Evolutionary conservation across 176 grass and related monocot species (phyloP), one percentile per base, ranked within the genome.

Genomic region (Phoenix roebelenii): DNA sequence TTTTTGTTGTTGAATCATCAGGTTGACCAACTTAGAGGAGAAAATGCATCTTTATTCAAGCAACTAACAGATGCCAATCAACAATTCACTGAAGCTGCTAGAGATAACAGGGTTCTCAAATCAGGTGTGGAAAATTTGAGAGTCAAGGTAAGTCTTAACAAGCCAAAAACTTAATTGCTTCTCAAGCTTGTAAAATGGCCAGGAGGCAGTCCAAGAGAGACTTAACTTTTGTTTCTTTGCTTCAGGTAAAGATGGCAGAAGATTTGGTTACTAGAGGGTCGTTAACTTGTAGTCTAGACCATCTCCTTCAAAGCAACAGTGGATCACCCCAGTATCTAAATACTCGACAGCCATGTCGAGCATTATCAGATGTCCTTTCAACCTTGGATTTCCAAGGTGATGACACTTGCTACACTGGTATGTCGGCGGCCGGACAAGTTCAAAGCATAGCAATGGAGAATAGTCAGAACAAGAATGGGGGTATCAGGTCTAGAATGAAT

Each of bases 201-300:
- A 44, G 35, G 1, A 14, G 35, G 12, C 12, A 6, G 35, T 12
- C 9, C 35, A 44, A 44, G 35, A 12, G 7, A 12, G 35, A 44
- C 7, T 12, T 7, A 44, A 14, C 35, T 44, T 1, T 44, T 55
- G 51, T 22, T 16, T 65, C 0, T 44, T 9, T 35, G 32, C 7
- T 58, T 26, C 80, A 96, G 83, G 92, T 98, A 60, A 92, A 92
- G 58, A 66, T 93, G 88, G 94, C 82, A 15, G 94, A 98, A 71
- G 88, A 98, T 25, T 72, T 91, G 81, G 84, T 89, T 0, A 50
- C 84, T 0, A 83, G 94, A 67, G 72, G 73, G 7, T 64, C 84
- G 5, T 50, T 79, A 80, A 80, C 81, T 49, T 89, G 76, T 3
- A 84, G 88, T 57, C 60, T 92, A 32, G 76, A 82, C 25, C 73